These are phyloP conservation scores for Rhodotorula sp. DNA, from an alignment of 1,284 basidiomycete species.

Conservation along the genomic window DNA sequence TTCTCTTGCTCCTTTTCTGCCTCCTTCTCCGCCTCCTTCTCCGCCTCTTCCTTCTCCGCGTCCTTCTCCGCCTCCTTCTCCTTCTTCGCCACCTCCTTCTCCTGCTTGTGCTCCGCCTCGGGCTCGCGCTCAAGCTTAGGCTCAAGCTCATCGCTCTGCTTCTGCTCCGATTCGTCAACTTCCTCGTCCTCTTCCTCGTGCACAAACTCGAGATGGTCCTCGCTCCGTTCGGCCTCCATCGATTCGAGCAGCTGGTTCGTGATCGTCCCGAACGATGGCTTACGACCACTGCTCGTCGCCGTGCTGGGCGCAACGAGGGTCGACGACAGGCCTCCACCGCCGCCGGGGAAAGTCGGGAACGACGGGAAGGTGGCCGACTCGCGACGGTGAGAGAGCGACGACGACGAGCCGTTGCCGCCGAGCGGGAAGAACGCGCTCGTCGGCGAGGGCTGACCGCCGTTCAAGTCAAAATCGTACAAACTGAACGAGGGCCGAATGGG, in stretches of 20 bases:
- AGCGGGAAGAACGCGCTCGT: constrained; percentile 2
- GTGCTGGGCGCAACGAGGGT: neutral
- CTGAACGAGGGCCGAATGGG: constrained; percentile 7
- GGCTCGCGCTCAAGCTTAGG: no score
- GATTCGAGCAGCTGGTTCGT: constrained; percentile 14
- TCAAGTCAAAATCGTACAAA: constrained; percentile 19
- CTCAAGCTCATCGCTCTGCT: no score
- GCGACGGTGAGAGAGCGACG: neutral
- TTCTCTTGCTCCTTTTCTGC: no score
- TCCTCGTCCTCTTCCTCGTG: neutral
- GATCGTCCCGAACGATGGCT: constrained; percentile 9
- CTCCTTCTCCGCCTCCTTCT: no score
- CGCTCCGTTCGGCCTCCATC: constrained; percentile 16
- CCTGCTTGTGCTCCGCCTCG: no score
- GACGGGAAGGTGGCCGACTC: constrained; percentile 4
- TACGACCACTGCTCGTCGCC: neutral
- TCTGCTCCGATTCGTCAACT: no score
- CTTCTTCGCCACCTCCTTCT: no score
- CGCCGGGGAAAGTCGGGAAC: neutral
- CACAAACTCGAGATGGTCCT: neutral
- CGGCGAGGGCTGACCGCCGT: constrained; percentile 1
- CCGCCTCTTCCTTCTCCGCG: no score
- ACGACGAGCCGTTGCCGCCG: constrained; percentile 8
- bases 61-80: no score
- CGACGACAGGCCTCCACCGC: neutral